These are phyloP conservation scores for Penicillium sclerotiorum DNA, from an alignment of 2,329 filamentous ascomycete genomes.

Conservation along the genomic window DNA sequence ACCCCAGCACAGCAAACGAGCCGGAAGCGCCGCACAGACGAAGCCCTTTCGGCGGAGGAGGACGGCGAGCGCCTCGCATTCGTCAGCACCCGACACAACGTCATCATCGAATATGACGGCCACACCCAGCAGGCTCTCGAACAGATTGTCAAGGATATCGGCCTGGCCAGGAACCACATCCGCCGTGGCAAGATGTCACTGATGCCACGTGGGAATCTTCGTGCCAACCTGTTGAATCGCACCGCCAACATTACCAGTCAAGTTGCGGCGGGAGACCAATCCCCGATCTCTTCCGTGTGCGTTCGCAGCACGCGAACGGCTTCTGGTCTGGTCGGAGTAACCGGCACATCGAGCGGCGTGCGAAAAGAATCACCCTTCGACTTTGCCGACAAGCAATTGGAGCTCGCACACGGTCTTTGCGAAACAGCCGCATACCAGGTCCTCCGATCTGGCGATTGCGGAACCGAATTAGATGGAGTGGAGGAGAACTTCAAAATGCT, in stretches of 20 bases:
- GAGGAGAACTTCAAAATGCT: slow-evolving; percentile 67
- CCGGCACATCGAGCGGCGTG: slow-evolving; percentile 11
- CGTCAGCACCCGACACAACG: slow-evolving; percentile 72
- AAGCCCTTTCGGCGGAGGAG: slow-evolving; percentile 36
- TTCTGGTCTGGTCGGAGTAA: slow-evolving; percentile 20
- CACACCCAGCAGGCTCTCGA: slow-evolving; percentile 83
- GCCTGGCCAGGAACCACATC: slow-evolving; percentile 77
- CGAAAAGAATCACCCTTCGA: slow-evolving; percentile 67
- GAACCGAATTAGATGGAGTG: slow-evolving; percentile 72
- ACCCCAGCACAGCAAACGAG: slow-evolving; percentile 17
- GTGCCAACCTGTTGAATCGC: slow-evolving; percentile 21
- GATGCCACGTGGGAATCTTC: slow-evolving; percentile 31
- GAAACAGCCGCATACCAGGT: slow-evolving; percentile 88
- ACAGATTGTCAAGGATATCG: slow-evolving; percentile 77
- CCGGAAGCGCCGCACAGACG: slow-evolving; percentile 40
- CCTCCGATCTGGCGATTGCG: slow-evolving; percentile 82
- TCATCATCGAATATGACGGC: slow-evolving; percentile 91
- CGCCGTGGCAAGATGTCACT: slow-evolving; percentile 74
- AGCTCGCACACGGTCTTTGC: slow-evolving; percentile 77
- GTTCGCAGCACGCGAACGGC: slow-evolving; percentile 32
- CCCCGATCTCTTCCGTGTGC: slow-evolving; percentile 13
- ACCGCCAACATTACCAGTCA: slow-evolving; percentile 5
- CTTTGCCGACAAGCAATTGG: slow-evolving; percentile 74
- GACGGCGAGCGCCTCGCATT: slow-evolving; percentile 48
- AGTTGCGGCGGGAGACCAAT: slow-evolving; percentile 1